Evolutionary conservation across 805 yeast species (phyloP), one percentile per base, ranked within the genome.

Genomic region (Saturnispora gosingensis): DNA sequence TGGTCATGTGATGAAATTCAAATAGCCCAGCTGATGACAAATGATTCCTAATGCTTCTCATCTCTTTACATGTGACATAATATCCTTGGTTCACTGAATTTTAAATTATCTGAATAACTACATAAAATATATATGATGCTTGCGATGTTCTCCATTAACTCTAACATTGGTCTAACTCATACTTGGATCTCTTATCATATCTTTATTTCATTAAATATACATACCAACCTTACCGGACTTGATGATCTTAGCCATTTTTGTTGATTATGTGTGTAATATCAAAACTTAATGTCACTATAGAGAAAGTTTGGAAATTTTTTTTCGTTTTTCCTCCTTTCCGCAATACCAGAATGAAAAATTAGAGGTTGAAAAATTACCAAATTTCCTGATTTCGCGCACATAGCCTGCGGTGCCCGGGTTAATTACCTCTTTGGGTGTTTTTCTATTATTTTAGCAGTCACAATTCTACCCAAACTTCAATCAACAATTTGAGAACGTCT

Each of bases 181-280:
- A 30, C 10, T 30, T 13, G 34, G 13, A 11, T 30, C 34, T 30
- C 34, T 2, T 30, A 13, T 4, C 34, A 30, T 10, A 9, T 30
- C 34, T 10, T 13, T 13, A 30, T 30, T 30, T 30, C 34, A 30
- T 30, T 30, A 9, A 10, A 30, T 11, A 40, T 78, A 83, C 93
- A 74, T 83, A 85, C 91, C 97, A 85, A 91, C 98, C 86, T 86
- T 89, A 83, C 97, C 97, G 76, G 98, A 87, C 82, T 91, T 93
- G 80, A 93, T 84, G 85, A 93, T 91, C 80, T 93, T 93, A 81
- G 96, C 96, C 97, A 89, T 90, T 78, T 72, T 74, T 63, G 54
- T 46, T 53, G 50, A 53, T 52, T 59, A 38, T 38, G 48, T 53
- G 48, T 56, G 44, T 51, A 40, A 40, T 24, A 22, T 40, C 44